Percentiles rank a stretch among this genome's conserved stretches.
Conservation (phyloP, 2,329 filamentous ascomycete species). For the Aspergillus caelatus region DNA sequence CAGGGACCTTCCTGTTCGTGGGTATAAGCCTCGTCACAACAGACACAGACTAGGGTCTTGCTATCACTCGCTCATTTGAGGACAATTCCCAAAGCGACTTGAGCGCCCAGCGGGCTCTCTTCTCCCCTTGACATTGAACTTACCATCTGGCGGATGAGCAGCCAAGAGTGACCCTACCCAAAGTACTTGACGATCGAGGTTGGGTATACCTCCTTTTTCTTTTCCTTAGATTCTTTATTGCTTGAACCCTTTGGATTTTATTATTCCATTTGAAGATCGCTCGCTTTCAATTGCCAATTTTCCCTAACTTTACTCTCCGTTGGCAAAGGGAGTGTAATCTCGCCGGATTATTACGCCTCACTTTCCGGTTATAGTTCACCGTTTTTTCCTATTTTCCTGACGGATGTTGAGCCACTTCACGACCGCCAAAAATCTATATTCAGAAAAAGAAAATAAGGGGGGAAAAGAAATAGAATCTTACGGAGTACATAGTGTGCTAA, state of each 20-base stretch:
- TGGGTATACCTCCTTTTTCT: background rate
- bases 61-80: constrained; percentile 4
- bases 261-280: background rate
- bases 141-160: background rate
- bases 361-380: constrained; percentile 32
- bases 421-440: constrained; percentile 10
- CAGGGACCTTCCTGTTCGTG: constrained; percentile 16
- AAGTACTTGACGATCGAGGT: background rate
- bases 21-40: constrained; percentile 29
- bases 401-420: constrained; percentile 16
- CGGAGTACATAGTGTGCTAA: background rate
- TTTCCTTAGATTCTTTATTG: background rate
- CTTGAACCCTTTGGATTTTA: background rate
- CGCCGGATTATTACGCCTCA: constrained; percentile 25
- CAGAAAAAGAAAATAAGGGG: constrained; percentile 7
- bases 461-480: constrained; percentile 7
- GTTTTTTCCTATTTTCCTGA: constrained; percentile 21
- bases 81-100: background rate
- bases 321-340: constrained; percentile 17
- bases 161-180: constrained; percentile 4
- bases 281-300: background rate
- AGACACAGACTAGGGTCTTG: constrained; percentile 13
- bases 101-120: background rate
- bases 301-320: constrained; percentile 8
- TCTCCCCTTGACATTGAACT: background rate